Percentiles rank a stretch among this genome's conserved stretches.
These are phyloP conservation scores for Wickerhamiella lipophila DNA, from an alignment of 805 yeast species.

Conservation along the genomic window DNA sequence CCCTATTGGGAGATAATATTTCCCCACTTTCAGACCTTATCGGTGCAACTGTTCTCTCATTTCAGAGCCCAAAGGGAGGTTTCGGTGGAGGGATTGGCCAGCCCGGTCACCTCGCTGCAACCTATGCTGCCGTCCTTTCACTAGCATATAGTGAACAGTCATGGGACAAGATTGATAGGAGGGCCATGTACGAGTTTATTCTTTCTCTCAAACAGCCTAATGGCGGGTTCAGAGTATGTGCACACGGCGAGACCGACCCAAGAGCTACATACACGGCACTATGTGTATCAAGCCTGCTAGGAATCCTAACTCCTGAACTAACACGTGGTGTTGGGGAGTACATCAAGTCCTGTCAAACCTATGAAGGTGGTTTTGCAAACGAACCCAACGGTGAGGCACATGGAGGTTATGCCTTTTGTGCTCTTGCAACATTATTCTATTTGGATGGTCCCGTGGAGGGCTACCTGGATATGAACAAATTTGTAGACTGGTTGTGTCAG, in stretches of 20 bases:
- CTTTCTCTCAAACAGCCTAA: conserved; percentile 45
- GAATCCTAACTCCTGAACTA: conserved; percentile 48
- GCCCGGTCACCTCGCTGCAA: conserved; percentile 68
- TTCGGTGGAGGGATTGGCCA: conserved; percentile 81
- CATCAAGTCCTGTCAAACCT: conserved; percentile 65
- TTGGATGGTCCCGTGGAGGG: conserved; percentile 31
- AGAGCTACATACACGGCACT: conserved; percentile 81
- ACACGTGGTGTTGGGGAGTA: conserved; percentile 42
- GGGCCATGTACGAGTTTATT: conserved; percentile 49
- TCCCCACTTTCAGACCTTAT: conserved; percentile 3
- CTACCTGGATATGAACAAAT: conserved; percentile 35
- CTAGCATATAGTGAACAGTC: conserved; percentile 38
- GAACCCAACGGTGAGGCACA: conserved; percentile 81
- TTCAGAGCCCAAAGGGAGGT: conserved; percentile 42
- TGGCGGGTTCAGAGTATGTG: conserved; percentile 70
- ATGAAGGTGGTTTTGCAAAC: conserved; percentile 93
- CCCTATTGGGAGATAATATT: conserved; percentile 27
- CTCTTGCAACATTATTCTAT: conserved; percentile 48
- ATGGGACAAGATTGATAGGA: conserved; percentile 37
- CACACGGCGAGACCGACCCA: conserved; percentile 66
- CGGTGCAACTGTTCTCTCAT: conserved; percentile 24
- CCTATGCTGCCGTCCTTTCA: conserved; percentile 64
- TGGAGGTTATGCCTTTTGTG: conserved; percentile 94
- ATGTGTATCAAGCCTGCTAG: conserved; percentile 53
- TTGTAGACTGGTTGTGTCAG: conserved; percentile 47